Conservation (phyloP, 805 yeast genomes). For the Starmerella scarabaei region DNA sequence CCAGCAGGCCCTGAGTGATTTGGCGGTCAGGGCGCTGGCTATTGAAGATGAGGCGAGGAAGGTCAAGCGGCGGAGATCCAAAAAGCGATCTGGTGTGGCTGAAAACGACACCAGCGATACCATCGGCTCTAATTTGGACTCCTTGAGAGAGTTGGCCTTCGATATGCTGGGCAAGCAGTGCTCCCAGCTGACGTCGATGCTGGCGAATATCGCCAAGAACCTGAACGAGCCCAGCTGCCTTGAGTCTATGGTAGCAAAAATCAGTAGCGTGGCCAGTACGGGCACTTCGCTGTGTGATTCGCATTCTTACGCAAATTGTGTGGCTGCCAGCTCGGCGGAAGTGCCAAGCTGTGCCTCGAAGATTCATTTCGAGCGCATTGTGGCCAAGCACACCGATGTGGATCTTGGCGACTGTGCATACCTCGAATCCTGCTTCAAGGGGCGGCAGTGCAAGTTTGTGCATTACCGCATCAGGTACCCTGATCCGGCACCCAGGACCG, state of each 20-base stretch:
- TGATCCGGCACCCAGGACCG: background rate
- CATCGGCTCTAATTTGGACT: background rate
- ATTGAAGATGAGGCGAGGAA: background rate
- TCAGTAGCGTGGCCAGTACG: background rate
- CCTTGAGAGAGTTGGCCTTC: background rate
- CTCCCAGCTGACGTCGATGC: background rate
- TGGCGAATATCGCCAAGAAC: background rate
- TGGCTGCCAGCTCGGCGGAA: background rate
- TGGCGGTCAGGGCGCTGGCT: background rate
- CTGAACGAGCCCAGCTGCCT: background rate
- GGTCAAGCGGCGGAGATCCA: background rate
- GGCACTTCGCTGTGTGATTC: background rate
- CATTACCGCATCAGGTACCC: conserved; percentile 42
- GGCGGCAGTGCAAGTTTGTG: conserved; percentile 63
- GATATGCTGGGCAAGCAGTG: background rate
- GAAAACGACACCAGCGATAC: background rate
- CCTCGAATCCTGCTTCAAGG: conserved; percentile 83
- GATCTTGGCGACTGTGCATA: conserved; percentile 83
- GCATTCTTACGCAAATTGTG: background rate
- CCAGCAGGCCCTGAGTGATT: background rate
- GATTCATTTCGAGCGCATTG: conserved; percentile 28
- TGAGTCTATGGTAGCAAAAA: background rate
- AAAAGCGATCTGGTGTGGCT: background rate
- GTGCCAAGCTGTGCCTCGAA: conserved; percentile 11
- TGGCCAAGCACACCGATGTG: conserved; percentile 45